Conservation (phyloP, 495 filamentous ascomycete species). For the Astrothelium macrocarpum region DNA sequence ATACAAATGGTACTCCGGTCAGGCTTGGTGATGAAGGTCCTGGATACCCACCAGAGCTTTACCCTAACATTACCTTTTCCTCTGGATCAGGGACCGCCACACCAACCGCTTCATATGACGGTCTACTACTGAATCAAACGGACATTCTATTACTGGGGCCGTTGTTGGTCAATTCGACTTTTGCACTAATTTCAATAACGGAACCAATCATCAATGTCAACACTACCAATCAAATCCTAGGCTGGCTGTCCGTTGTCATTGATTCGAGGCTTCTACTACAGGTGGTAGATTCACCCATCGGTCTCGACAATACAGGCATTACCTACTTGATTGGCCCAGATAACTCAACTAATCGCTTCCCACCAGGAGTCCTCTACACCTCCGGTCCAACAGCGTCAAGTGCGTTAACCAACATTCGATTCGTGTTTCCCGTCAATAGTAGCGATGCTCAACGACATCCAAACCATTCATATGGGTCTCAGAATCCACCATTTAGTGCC, state of each 20-base stretch:
- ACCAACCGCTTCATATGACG: slow-evolving; percentile 35
- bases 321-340: slow-evolving; percentile 58
- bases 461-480: slow-evolving; percentile 34
- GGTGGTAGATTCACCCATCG: slow-evolving; percentile 52
- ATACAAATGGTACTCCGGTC: slow-evolving; percentile 46
- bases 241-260: slow-evolving; percentile 66
- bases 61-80: slow-evolving; percentile 63
- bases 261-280: slow-evolving; percentile 49
- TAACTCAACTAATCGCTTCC: slow-evolving; percentile 56
- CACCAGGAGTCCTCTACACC: slow-evolving; percentile 24
- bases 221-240: slow-evolving; percentile 50
- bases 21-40: slow-evolving; percentile 45
- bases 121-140: slow-evolving; percentile 43
- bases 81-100: slow-evolving; percentile 29
- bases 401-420: slow-evolving; percentile 18
- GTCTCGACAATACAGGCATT: slow-evolving; percentile 55
- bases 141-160: slow-evolving; percentile 59
- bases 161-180: slow-evolving; percentile 53
- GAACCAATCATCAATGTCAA: slow-evolving; percentile 60
- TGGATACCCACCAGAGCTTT: slow-evolving; percentile 59
- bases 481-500: slow-evolving; percentile 47
- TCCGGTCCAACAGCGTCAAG: not conserved
- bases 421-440: slow-evolving; percentile 34
- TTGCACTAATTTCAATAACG: slow-evolving; percentile 72
- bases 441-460: slow-evolving; percentile 40